Evolutionary conservation across 108 stramenopile genomes (phyloP).

Genomic region (Cyclotella atomus): DNA sequence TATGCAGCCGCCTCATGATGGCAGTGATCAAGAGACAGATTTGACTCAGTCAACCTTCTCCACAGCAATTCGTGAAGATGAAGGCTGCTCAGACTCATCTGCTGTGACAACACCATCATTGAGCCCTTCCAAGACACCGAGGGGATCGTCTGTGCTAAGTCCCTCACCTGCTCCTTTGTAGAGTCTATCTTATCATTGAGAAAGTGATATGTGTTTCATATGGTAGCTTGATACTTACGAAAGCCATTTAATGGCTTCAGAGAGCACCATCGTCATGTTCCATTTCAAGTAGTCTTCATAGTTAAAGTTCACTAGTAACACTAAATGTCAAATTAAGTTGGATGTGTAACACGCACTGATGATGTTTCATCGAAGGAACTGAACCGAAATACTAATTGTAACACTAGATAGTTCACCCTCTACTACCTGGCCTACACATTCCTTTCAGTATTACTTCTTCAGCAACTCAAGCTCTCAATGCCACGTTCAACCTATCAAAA

Average conservation of each 20-base stretch:
- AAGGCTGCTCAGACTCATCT: slow-evolving; percentile 29
- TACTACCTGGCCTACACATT: no score
- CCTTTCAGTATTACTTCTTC: no score
- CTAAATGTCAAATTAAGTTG: not conserved
- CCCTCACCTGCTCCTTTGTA: slow-evolving; percentile 34
- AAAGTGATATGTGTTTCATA: not conserved
- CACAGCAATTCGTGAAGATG: slow-evolving; percentile 11
- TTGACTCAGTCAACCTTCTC: slow-evolving; percentile 7
- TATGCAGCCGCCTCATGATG: slow-evolving; percentile 20
- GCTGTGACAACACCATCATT: slow-evolving; percentile 18
- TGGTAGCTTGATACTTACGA: not conserved
- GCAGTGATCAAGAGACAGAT: slow-evolving; percentile 28
- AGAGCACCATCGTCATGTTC: not conserved
- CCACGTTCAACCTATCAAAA: no score
- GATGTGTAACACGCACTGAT: no score
- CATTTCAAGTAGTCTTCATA: not conserved
- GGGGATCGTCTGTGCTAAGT: slow-evolving; percentile 14
- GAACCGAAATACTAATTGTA: no score
- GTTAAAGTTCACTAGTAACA: not conserved
- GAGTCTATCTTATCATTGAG: slow-evolving; percentile 22
- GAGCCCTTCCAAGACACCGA: slow-evolving; percentile 10
- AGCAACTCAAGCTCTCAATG: no score
- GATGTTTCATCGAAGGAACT: no score
- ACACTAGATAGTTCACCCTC: no score
- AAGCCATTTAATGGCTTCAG: not conserved